Evolutionary conservation across 2,329 filamentous ascomycete genomes (phyloP).

Genomic region (Teratosphaeria nubilosa): DNA sequence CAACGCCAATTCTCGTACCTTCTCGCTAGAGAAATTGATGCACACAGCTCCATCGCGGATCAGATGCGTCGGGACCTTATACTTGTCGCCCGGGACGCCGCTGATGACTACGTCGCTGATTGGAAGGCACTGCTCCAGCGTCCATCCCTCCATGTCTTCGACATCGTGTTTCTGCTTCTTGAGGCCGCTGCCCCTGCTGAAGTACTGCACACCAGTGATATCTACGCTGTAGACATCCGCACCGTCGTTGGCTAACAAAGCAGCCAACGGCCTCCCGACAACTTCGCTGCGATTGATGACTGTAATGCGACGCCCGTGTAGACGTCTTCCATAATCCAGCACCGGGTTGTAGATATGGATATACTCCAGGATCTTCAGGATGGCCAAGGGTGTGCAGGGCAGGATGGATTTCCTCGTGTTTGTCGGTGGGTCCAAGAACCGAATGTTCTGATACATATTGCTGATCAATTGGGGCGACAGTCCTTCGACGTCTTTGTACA

Average conservation of each 20-base stretch:
- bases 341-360: constrained; percentile 95
- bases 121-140: constrained; percentile 68
- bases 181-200: constrained; percentile 80
- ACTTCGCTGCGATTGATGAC: constrained; percentile 96
- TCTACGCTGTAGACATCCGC: constrained; percentile 94
- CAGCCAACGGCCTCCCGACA: constrained; percentile 84
- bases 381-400: constrained; percentile 88
- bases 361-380: constrained; percentile 95
- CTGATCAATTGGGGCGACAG: constrained; percentile 88
- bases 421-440: constrained; percentile 72
- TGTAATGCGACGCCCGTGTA: constrained; percentile 89
- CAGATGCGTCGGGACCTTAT: constrained; percentile 77
- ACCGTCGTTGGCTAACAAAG: constrained; percentile 89
- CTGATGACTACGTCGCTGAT: constrained; percentile 91
- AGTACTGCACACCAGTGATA: constrained; percentile 81
- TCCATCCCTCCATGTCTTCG: constrained; percentile 69
- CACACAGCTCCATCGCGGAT: constrained; percentile 89
- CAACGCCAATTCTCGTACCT: constrained; percentile 36
- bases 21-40: constrained; percentile 94
- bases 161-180: constrained; percentile 80
- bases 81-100: constrained; percentile 77
- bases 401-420: constrained; percentile 82
- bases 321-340: constrained; percentile 79
- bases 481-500: constrained; percentile 91
- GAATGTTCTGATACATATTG: constrained; percentile 99